Evolutionary conservation across 495 filamentous ascomycete species (phyloP).

Genomic region (Chlorociboria aeruginascens): DNA sequence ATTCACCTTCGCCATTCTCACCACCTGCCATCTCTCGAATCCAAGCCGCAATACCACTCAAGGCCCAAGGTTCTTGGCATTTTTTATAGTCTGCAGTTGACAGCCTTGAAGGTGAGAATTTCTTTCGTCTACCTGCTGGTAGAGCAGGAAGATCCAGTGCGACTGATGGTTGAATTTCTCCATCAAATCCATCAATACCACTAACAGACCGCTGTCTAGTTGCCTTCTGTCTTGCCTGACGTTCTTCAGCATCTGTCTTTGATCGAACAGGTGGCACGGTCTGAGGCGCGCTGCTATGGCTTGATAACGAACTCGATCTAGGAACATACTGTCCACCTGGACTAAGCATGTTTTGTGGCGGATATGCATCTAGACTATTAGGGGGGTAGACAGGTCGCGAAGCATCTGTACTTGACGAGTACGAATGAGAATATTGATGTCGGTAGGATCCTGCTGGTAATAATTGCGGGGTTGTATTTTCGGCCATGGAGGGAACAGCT

Average conservation of each 20-base stretch:
- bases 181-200: slow-evolving; percentile 44
- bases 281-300: slow-evolving; percentile 68
- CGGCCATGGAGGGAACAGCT: slow-evolving; percentile 52
- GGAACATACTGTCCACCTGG: slow-evolving; percentile 45
- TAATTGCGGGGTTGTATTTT: slow-evolving; percentile 33
- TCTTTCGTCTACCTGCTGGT: slow-evolving; percentile 56
- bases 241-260: slow-evolving; percentile 81
- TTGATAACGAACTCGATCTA: slow-evolving; percentile 74
- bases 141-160: slow-evolving; percentile 60
- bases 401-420: slow-evolving; percentile 14
- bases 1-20: slow-evolving; percentile 42
- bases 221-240: slow-evolving; percentile 28
- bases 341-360: slow-evolving; percentile 28
- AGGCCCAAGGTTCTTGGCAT: slow-evolving; percentile 84
- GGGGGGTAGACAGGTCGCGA: slow-evolving; percentile 26
- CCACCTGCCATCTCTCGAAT: slow-evolving; percentile 80
- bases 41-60: slow-evolving; percentile 82
- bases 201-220: slow-evolving; percentile 35
- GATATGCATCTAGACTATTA: slow-evolving; percentile 34
- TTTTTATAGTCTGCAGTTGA: slow-evolving; percentile 72
- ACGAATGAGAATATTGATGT: slow-evolving; percentile 21
- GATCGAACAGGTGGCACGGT: slow-evolving; percentile 75
- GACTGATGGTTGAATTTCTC: slow-evolving; percentile 38
- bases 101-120: slow-evolving; percentile 80
- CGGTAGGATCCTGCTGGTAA: slow-evolving; percentile 47